Evolutionary conservation across 2,329 filamentous ascomycete species (phyloP).

Genomic region (Westerdykella ornata): DNA sequence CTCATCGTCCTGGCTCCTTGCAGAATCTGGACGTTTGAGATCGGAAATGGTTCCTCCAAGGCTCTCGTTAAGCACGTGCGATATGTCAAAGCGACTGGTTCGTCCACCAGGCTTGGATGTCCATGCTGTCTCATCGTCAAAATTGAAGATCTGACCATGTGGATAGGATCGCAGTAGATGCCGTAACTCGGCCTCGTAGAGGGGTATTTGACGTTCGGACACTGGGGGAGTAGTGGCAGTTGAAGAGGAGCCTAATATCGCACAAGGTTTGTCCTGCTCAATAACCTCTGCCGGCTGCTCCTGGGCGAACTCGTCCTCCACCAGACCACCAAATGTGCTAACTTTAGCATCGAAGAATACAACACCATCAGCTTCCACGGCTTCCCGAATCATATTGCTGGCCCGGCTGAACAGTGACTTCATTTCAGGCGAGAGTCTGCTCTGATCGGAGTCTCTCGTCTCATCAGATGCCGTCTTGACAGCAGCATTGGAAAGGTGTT

Average conservation of each 20-base stretch:
- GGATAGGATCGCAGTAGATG: conserved; percentile 31
- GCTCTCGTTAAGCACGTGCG: neutral
- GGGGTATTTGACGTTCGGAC: conserved; percentile 14
- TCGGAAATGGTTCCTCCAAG: neutral
- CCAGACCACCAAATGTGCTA: conserved; percentile 33
- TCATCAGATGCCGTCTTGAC: conserved; percentile 18
- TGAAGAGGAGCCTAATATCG: conserved; percentile 25
- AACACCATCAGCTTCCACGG: conserved; percentile 33
- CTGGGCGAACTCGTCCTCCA: conserved; percentile 31
- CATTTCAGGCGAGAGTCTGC: conserved; percentile 24
- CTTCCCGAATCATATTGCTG: conserved; percentile 36
- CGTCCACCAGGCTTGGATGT: conserved; percentile 2
- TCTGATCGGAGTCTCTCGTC: conserved; percentile 16
- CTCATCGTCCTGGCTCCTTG: conserved; percentile 30
- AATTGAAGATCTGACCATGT: conserved; percentile 36
- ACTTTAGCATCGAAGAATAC: conserved; percentile 37
- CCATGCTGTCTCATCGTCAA: conserved; percentile 22
- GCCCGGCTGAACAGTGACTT: conserved; percentile 31
- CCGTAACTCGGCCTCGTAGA: conserved; percentile 29
- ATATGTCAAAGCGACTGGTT: conserved; percentile 11
- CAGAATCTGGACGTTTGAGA: conserved; percentile 25
- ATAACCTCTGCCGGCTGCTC: conserved; percentile 17
- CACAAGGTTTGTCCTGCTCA: conserved; percentile 31
- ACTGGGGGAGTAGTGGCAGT: conserved; percentile 7
- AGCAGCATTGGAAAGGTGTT: conserved; percentile 10